Evolutionary conservation across 2,329 filamentous ascomycete species (phyloP).

Genomic region (Colletotrichum horii): DNA sequence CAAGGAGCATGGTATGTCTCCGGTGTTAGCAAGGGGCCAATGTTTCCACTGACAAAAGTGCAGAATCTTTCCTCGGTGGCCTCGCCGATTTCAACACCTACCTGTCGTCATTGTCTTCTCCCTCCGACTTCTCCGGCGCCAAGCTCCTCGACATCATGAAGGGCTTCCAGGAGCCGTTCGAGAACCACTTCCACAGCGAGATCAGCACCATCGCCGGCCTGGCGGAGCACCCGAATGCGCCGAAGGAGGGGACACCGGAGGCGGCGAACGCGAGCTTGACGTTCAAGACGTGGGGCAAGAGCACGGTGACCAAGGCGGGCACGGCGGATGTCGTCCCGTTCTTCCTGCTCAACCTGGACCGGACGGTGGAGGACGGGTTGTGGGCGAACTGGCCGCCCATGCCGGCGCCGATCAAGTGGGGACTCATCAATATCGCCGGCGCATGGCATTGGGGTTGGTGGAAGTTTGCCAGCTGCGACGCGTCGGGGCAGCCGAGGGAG

Average conservation of each 20-base stretch:
- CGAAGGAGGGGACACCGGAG: constrained; percentile 48
- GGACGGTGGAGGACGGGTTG: constrained; percentile 60
- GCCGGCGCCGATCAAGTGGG: constrained; percentile 64
- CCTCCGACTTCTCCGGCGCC: constrained; percentile 47
- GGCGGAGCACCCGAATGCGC: constrained; percentile 55
- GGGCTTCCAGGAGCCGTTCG: constrained; percentile 55
- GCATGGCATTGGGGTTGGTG: constrained; percentile 63
- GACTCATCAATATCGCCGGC: constrained; percentile 62
- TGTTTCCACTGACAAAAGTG: background rate
- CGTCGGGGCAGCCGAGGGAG: constrained; percentile 55
- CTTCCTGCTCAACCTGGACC: constrained; percentile 68
- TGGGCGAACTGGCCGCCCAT: constrained; percentile 71
- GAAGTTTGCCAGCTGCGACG: constrained; percentile 69
- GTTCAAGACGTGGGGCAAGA: constrained; percentile 68
- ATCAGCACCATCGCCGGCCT: constrained; percentile 57
- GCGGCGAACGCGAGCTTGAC: constrained; percentile 50
- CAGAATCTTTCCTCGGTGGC: constrained; percentile 55
- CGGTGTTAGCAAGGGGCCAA: background rate
- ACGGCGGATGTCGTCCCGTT: constrained; percentile 67
- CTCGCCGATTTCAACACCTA: constrained; percentile 58
- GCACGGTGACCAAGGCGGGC: constrained; percentile 66
- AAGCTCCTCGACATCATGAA: constrained; percentile 55
- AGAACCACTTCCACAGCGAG: constrained; percentile 60
- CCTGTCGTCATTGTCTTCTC: constrained; percentile 45
- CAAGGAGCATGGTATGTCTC: constrained; percentile 56